Evolutionary conservation across 1,139 yeast species (phyloP), one percentile per base, ranked within the genome.

Genomic region (Candida smagusa): DNA sequence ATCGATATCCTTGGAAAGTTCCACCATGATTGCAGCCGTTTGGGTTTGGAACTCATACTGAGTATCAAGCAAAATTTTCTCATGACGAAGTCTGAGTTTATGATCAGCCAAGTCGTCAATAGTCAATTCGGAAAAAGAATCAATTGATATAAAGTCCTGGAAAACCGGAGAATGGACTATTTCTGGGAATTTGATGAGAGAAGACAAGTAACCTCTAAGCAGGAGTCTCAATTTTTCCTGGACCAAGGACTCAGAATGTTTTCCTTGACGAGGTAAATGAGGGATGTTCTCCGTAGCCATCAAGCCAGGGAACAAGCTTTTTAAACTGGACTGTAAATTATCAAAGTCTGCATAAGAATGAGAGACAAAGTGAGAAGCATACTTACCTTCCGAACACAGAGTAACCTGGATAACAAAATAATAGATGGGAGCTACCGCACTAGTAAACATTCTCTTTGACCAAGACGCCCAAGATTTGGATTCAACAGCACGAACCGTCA

Each of bases 11-110:
- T 55, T 51, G 34, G 77, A 77, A 30, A 84, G 65, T 22, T 68
- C 66, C 16, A 56, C 44, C 46, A 69, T 63, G 0, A 63, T 57
- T 22, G 49, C 53, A 2, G 73, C 58, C 0, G 95, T 85, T 38
- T 84, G 77, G 42, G 75, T 74, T 50, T 85, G 92, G 51, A 90
- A 90, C 50, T 77, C 79, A 32, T 75, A 57, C 57, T 87, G 95
- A 35, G 90, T 89, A 27, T 72, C 62, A 2, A 78, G 52, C 21
- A 89, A 69, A 11, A 71, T 59, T 28, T 70, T 61, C 53, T 90
- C 97, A 41, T 85, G 72, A 34, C 72, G 68, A 23, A 70, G 57
- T 33, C 97, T 68, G 23, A 65, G 59, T 23, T 69, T 63, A 27
- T 78, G 72, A 59, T 90, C 97, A 1, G 52, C 48, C 25, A 59